These are phyloP conservation scores for Boletus fagicola DNA, from an alignment of 768 basidiomycete species.

Conservation along the genomic window DNA sequence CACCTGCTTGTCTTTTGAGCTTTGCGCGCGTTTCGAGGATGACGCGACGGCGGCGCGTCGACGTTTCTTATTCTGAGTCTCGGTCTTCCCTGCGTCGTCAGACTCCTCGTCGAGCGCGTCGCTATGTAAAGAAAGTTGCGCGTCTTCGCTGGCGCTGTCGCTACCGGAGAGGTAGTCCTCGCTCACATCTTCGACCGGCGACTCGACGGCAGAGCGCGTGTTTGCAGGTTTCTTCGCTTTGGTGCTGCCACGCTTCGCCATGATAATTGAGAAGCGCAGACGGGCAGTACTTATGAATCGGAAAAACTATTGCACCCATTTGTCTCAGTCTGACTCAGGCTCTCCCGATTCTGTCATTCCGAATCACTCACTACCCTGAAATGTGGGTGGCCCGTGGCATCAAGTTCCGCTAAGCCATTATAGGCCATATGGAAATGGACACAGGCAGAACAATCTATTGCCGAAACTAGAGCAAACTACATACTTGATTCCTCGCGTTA, in stretches of 20 bases:
- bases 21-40: constrained; percentile 30
- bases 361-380: too few relatives aligned
- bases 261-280: neutral
- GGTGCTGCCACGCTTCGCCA: constrained; percentile 17
- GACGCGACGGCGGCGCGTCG: constrained; percentile 18
- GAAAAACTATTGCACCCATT: neutral
- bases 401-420: too few relatives aligned
- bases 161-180: constrained; percentile 11
- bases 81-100: constrained; percentile 13
- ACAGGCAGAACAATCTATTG: too few relatives aligned
- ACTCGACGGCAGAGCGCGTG: neutral
- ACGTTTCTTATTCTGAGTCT: constrained; percentile 22
- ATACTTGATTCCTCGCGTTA: too few relatives aligned
- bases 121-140: constrained; percentile 34
- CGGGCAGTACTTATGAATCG: too few relatives aligned
- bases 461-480: too few relatives aligned
- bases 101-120: constrained; percentile 47
- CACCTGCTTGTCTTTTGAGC: constrained; percentile 4
- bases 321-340: neutral
- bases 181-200: constrained; percentile 8
- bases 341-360: too few relatives aligned
- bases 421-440: too few relatives aligned
- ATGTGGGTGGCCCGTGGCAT: too few relatives aligned
- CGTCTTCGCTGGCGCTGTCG: constrained; percentile 18
- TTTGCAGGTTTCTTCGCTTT: constrained; percentile 4